These are phyloP conservation scores for Inonotus hispidus DNA, from an alignment of 1,284 basidiomycete species.

Conservation along the genomic window DNA sequence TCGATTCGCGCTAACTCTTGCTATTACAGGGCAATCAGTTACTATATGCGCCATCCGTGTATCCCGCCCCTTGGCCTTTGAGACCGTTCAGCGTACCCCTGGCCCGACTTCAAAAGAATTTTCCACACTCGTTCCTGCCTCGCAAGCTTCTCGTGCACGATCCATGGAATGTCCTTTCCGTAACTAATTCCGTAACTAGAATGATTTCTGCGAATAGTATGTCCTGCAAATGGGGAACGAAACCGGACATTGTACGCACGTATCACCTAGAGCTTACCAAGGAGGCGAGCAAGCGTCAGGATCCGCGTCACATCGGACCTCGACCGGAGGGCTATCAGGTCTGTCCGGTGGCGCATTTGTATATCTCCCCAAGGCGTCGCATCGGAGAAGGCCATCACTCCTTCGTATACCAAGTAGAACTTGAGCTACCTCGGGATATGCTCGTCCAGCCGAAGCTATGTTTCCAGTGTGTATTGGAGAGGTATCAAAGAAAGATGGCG, in stretches of 20 bases:
- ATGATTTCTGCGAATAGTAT: background rate
- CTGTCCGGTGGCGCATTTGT: constrained; percentile 24
- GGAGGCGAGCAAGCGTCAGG: constrained; percentile 11
- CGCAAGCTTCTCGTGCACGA: constrained; percentile 27
- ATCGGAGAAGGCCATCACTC: constrained; percentile 26
- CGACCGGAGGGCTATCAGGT: background rate
- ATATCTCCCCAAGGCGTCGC: constrained; percentile 20
- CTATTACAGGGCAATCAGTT: constrained; percentile 18
- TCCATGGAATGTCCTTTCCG: constrained; percentile 21
- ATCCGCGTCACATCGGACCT: background rate
- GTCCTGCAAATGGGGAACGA: constrained; percentile 11
- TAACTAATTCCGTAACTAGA: background rate
- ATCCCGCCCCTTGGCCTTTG: constrained; percentile 33
- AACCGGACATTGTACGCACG: constrained; percentile 15
- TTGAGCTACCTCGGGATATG: constrained; percentile 24
- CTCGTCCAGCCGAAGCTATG: constrained; percentile 20
- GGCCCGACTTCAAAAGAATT: constrained; percentile 19
- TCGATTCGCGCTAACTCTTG: background rate
- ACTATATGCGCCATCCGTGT: constrained; percentile 27
- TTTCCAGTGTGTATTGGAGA: constrained; percentile 15
- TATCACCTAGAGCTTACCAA: constrained; percentile 20
- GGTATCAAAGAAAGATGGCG: background rate
- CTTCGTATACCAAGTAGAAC: constrained; percentile 24
- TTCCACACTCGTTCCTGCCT: constrained; percentile 24
- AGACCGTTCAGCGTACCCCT: constrained; percentile 24